Evolutionary conservation across 2,329 filamentous ascomycete genomes (phyloP).

Genomic region (Monilinia fructigena): DNA sequence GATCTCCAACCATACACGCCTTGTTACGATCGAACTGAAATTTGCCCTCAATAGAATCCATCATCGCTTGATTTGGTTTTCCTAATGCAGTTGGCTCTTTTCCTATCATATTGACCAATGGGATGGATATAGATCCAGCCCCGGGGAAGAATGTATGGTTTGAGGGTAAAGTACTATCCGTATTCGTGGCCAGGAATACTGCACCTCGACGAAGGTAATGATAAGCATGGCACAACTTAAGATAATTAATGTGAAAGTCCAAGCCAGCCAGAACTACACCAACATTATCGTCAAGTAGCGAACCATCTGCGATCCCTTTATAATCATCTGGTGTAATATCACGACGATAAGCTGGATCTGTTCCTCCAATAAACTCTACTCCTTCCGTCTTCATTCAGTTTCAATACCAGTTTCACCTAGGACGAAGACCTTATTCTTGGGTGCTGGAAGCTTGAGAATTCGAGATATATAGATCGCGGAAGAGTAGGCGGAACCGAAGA

Average conservation of each 20-base stretch:
- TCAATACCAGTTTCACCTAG: conserved; percentile 91
- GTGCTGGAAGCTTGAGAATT: conserved; percentile 75
- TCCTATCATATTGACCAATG: conserved; percentile 70
- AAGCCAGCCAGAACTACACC: conserved; percentile 86
- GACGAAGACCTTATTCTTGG: conserved; percentile 91
- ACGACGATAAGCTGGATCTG: conserved; percentile 72
- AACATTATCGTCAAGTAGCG: conserved; percentile 79
- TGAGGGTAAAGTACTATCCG: conserved; percentile 84
- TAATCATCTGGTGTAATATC: conserved; percentile 83
- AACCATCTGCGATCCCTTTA: conserved; percentile 70
- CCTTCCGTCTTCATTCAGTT: conserved; percentile 75
- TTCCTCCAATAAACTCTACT: conserved; percentile 80
- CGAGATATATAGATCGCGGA: conserved; percentile 93
- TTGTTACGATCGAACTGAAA: conserved; percentile 81
- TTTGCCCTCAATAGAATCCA: conserved; percentile 97
- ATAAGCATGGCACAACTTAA: conserved; percentile 81
- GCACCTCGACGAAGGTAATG: conserved; percentile 84
- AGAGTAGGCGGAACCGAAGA: conserved; percentile 91
- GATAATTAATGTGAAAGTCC: conserved; percentile 93
- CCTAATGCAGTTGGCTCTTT: conserved; percentile 75
- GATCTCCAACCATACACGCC: conserved; percentile 95
- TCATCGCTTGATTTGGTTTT: conserved; percentile 98
- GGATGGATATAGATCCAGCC: conserved; percentile 78
- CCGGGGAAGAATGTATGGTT: conserved; percentile 84
- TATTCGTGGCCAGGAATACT: conserved; percentile 88